Evolutionary conservation across 2,329 filamentous ascomycete genomes (phyloP).

Genomic region (Alternaria longipes): DNA sequence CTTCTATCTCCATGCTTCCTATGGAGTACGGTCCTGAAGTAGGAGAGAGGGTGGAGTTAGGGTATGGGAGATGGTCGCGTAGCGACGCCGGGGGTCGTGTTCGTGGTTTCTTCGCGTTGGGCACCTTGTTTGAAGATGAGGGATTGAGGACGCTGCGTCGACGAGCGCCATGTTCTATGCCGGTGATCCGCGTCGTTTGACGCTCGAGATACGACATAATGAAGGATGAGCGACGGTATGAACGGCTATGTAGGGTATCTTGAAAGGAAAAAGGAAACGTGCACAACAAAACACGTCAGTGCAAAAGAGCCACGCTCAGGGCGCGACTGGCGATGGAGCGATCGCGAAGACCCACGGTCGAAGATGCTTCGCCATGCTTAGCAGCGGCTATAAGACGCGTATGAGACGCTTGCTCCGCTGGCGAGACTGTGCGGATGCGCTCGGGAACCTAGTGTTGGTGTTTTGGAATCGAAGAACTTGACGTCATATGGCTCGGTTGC

Average conservation of each 20-base stretch:
- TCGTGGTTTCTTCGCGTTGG: slow-evolving; percentile 59
- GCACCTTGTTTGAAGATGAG: slow-evolving; percentile 43
- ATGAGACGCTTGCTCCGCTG: slow-evolving; percentile 2
- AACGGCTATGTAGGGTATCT: slow-evolving; percentile 6
- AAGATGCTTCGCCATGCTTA: slow-evolving; percentile 24
- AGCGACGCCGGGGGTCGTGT: slow-evolving; percentile 57
- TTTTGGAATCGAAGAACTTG: slow-evolving; percentile 4
- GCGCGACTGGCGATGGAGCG: neutral
- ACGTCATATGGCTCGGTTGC: slow-evolving; percentile 15
- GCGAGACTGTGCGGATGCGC: slow-evolving; percentile 10
- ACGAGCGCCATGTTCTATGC: slow-evolving; percentile 27
- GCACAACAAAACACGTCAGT: neutral
- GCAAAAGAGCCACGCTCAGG: slow-evolving; percentile 3
- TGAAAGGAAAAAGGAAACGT: slow-evolving; percentile 8
- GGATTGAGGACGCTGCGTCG: slow-evolving; percentile 29
- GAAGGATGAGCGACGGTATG: neutral
- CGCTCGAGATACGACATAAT: slow-evolving; percentile 42
- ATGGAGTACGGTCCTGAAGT: slow-evolving; percentile 63
- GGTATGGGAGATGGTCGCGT: slow-evolving; percentile 59
- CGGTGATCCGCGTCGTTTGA: slow-evolving; percentile 42
- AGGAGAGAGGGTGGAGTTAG: slow-evolving; percentile 57
- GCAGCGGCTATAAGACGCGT: neutral
- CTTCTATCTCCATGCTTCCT: slow-evolving; percentile 64
- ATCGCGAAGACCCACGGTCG: slow-evolving; percentile 1
- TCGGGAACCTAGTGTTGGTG: slow-evolving; percentile 14